A percentile compares a stretch with the other conserved stretches of the same genome.
Conservation (phyloP, 768 basidiomycete species). For the Tephrocybe sp. region DNA sequence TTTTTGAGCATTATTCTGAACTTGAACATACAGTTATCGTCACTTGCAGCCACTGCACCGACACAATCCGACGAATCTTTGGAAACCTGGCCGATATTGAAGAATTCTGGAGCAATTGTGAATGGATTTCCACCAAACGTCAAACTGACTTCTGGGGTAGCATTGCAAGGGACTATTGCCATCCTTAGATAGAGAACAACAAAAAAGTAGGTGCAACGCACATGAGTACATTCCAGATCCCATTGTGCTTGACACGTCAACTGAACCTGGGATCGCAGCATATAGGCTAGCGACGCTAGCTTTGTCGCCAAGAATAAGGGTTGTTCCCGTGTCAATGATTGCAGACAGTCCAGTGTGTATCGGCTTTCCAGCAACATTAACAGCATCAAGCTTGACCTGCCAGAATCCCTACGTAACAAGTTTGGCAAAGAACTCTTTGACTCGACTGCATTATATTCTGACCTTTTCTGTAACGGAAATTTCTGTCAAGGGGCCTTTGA, state of each 20-base stretch:
- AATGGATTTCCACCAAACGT: constrained; percentile 36
- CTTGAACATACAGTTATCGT: constrained; percentile 2
- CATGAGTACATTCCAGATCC: constrained; percentile 29
- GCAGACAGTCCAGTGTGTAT: constrained; percentile 19
- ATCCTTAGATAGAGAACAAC: not conserved
- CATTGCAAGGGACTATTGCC: constrained; percentile 26
- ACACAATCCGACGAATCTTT: constrained; percentile 56
- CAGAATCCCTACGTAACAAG: constrained; percentile 26
- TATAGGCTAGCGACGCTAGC: constrained; percentile 26
- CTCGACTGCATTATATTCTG: not conserved
- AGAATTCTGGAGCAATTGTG: constrained; percentile 39
- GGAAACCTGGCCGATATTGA: constrained; percentile 42
- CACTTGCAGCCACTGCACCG: constrained; percentile 26
- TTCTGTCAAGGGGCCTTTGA: constrained; percentile 42
- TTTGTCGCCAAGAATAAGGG: constrained; percentile 33
- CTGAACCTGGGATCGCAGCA: constrained; percentile 27
- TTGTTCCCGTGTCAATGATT: constrained; percentile 42
- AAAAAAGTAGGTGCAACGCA: constrained; percentile 4
- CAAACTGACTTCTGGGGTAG: constrained; percentile 27
- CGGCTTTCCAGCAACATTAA: constrained; percentile 23
- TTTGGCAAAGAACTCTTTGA: not conserved
- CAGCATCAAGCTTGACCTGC: constrained; percentile 27
- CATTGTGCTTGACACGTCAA: constrained; percentile 21
- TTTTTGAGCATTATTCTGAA: not conserved
- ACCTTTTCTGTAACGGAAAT: constrained; percentile 30